Base-by-base conservation (phyloP, 345 rosid genomes). In the Rhizophora mangle region DNA sequence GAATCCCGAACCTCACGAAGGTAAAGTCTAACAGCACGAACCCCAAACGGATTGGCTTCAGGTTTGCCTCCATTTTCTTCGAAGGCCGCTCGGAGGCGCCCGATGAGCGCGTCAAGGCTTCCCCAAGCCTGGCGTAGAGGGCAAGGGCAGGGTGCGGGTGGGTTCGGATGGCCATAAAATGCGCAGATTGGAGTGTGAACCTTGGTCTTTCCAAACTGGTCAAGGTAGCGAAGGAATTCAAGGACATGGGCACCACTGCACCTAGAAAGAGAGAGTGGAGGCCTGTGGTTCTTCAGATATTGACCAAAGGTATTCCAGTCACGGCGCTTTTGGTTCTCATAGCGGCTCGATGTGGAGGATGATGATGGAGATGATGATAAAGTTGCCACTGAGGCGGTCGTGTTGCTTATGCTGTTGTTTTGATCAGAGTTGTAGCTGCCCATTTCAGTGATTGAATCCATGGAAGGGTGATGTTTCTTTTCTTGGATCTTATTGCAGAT, bases 301-400 rank as follows among this genome's bases (percentile, higher is more conserved):
- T 75, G 82, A 5, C 82, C 76, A 20, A 79, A 79, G 56, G 82
- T 79, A 62, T 68, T 75, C 82, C 82, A 79, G 74, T 79, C 82
- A 0, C 82, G 73, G 39, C 82, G 76, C 65, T 79, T 79, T 49
- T 79, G 82, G 68, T 79, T 79, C 79, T 79, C 79, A 56, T 79
- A 62, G 62, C 85, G 74, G 64, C 79, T 76, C 0, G 75, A 70
- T 18, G 75, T 37, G 22, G 75, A 22, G 6, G 67, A 13, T 3
- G 75, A 66, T 15, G 78, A 32, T 2, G 78, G 30, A 18, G 78
- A 52, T 36, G 78, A 59, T 11, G 75, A 49, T 0, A 59, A 22
- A 30, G 52, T 20, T 34, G 68, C 55, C 6, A 19, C 20, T 16
- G 78, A 67, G 22, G 51, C 13, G 10, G 63, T 39, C 20, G 39